These are phyloP conservation scores for Phytophthora quininea DNA, from an alignment of 352 stramenopile genomes.

Conservation along the genomic window DNA sequence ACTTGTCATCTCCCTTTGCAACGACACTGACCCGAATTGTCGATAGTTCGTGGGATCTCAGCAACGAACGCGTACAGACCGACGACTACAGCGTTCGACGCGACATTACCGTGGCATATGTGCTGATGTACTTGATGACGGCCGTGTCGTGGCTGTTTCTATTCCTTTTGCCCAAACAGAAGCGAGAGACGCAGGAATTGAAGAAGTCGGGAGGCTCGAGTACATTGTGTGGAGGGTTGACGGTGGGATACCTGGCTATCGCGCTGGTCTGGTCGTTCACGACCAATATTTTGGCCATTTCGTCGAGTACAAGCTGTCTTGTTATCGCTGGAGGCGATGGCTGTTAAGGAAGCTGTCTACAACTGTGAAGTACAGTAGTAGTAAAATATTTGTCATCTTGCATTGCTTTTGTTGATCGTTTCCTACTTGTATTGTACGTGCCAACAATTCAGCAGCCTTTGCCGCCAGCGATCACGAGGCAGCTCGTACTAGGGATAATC, in stretches of 20 bases:
- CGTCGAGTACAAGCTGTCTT: slow-evolving; percentile 19
- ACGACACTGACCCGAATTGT: slow-evolving; percentile 25
- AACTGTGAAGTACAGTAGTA: no score
- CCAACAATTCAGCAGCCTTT: neutral
- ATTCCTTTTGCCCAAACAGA: slow-evolving; percentile 38
- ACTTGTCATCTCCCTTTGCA: slow-evolving; percentile 28
- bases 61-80: slow-evolving; percentile 33
- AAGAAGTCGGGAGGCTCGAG: slow-evolving; percentile 30
- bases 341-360: slow-evolving; percentile 7
- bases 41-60: slow-evolving; percentile 28
- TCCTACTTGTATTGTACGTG: no score
- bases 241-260: slow-evolving; percentile 32
- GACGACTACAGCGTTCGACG: slow-evolving; percentile 28
- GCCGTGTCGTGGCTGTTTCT: slow-evolving; percentile 33
- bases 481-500: no score
- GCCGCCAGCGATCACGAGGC: no score
- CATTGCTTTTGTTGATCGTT: no score
- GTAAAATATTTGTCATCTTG: no score
- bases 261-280: slow-evolving; percentile 41
- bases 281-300: slow-evolving; percentile 31
- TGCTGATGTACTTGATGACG: slow-evolving; percentile 43
- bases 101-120: slow-evolving; percentile 30
- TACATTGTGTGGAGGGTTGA: slow-evolving; percentile 31
- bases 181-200: slow-evolving; percentile 31
- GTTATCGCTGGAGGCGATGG: slow-evolving; percentile 36